Base-by-base conservation (phyloP, 306 rosid genomes). In the Quercus ilex region DNA sequence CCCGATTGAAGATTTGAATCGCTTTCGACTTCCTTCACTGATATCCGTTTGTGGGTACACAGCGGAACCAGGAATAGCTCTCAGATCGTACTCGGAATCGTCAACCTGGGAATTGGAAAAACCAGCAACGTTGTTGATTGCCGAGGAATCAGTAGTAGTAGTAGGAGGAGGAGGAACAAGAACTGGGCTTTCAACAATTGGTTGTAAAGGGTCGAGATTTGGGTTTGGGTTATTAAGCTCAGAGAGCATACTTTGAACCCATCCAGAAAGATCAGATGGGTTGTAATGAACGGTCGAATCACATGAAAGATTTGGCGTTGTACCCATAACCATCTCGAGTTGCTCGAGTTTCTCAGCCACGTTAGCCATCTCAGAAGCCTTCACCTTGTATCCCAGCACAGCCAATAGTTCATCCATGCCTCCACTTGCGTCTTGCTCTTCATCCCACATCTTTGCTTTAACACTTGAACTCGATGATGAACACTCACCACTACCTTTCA, bases 331-430 rank as follows among this genome's bases (percentile, higher is more conserved):
- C 98, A 92, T 90, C 72, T 92, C 96, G 2, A 94, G 86, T 74
- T 89, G 93, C 77, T 94, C 94, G 2, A 94, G 90, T 81, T 89
- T 92, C 80, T 86, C 89, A 0, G 98, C 98, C 19, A 94, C 94
- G 25, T 88, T 91, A 0, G 89, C 92, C 97, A 94, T 90, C 88
- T 94, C 96, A 1, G 92, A 84, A 0, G 88, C 57, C 70, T 89
- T 87, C 3, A 94, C 97, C 80, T 88, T 92, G 89, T 90, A 94
- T 0, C 98, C 98, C 78, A 94, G 38, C 55, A 87, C 89, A 10
- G 90, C 98, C 1, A 94, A 88, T 4, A 73, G 46, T 84, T 90
- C 90, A 63, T 94, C 98, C 86, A 89, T 79, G 5, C 78, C 88
- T 26, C 85, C 93, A 1, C 85, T 78, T 13, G 10, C 77, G 17